Conservation (phyloP, 2,329 filamentous ascomycete genomes). For the Zymoseptoria passerinii region DNA sequence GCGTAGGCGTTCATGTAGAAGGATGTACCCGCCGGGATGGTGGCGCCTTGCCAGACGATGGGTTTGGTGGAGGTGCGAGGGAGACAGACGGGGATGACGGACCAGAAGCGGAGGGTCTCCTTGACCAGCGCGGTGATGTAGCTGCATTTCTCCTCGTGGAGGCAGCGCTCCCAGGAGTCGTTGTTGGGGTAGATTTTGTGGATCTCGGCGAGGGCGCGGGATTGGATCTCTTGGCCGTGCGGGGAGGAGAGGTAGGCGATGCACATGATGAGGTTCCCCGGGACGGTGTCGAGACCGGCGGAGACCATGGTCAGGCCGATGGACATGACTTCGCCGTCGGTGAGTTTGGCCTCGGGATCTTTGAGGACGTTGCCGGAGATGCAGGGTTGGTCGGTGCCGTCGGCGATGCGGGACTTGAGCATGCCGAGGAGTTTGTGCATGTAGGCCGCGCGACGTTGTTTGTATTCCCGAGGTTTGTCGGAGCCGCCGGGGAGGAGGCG, state of each 20-base stretch:
- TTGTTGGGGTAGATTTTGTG: conserved; percentile 61
- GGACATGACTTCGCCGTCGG: conserved; percentile 65
- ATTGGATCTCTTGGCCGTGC: conserved; percentile 62
- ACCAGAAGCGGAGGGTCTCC: conserved; percentile 70
- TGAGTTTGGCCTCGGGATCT: conserved; percentile 60
- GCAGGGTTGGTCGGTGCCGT: conserved; percentile 59
- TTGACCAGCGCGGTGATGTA: conserved; percentile 73
- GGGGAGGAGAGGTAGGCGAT: conserved; percentile 65
- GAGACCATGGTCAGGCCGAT: conserved; percentile 78
- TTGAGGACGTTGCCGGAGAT: conserved; percentile 65
- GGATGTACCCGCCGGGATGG: conserved; percentile 66
- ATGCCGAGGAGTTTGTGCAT: conserved; percentile 51
- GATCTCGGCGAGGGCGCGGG: conserved; percentile 61
- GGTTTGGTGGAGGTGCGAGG: conserved; percentile 65
- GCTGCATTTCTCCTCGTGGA: conserved; percentile 64
- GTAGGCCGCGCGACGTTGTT: conserved; percentile 59
- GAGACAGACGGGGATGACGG: conserved; percentile 70
- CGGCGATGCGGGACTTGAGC: conserved; percentile 52
- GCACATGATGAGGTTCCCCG: conserved; percentile 70
- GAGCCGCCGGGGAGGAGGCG: conserved; percentile 57
- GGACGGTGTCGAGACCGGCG: conserved; percentile 72
- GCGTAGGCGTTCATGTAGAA: conserved; percentile 77
- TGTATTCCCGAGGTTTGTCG: conserved; percentile 55
- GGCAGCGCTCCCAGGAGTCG: conserved; percentile 67
- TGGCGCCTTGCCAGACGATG: conserved; percentile 57